phyloP scores from a whole-genome alignment of 495 filamentous ascomycete species.

The Parathielavia appendiculata region DNA sequence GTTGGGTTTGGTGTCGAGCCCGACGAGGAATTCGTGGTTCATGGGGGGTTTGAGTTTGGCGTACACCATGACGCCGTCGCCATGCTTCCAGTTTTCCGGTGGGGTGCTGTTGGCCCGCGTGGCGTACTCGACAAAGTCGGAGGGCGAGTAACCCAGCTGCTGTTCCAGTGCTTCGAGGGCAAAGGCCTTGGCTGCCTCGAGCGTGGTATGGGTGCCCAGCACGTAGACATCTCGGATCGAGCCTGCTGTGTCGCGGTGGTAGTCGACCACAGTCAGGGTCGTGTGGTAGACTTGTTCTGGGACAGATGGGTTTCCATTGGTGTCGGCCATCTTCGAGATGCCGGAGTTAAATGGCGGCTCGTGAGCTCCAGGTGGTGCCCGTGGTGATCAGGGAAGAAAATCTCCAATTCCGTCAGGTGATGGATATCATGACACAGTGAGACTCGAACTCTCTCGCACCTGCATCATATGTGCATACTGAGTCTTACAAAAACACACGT shows the following conservation, averaged over 20 bases:
- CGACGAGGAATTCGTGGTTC: constrained; percentile 36
- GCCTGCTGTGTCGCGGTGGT: constrained; percentile 29
- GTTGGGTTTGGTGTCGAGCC: constrained; percentile 39
- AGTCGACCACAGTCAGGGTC: constrained; percentile 36
- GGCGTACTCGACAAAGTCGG: constrained; percentile 36
- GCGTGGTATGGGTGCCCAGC: constrained; percentile 36
- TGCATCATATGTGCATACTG: too few relatives aligned
- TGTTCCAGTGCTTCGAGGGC: constrained; percentile 24
- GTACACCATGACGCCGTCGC: constrained; percentile 35
- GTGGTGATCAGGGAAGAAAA: too few relatives aligned
- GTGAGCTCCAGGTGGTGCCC: too few relatives aligned
- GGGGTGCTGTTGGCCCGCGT: not conserved
- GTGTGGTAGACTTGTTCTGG: constrained; percentile 38
- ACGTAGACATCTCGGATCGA: constrained; percentile 32
- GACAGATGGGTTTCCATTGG: constrained; percentile 2
- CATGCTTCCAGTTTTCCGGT: constrained; percentile 31
- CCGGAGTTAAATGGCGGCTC: too few relatives aligned
- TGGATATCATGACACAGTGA: not conserved
- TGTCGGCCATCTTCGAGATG: constrained; percentile 6
- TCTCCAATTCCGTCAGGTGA: not conserved
- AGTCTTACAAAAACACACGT: too few relatives aligned
- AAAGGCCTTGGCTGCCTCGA: constrained; percentile 33
- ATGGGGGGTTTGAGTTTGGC: constrained; percentile 29
- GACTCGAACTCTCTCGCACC: too few relatives aligned
- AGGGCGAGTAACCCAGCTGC: constrained; percentile 32